These are phyloP conservation scores for Thuidium tamariscinum DNA, from an alignment of 225 moss, liverwort and hornwort species.

Conservation along the genomic window DNA sequence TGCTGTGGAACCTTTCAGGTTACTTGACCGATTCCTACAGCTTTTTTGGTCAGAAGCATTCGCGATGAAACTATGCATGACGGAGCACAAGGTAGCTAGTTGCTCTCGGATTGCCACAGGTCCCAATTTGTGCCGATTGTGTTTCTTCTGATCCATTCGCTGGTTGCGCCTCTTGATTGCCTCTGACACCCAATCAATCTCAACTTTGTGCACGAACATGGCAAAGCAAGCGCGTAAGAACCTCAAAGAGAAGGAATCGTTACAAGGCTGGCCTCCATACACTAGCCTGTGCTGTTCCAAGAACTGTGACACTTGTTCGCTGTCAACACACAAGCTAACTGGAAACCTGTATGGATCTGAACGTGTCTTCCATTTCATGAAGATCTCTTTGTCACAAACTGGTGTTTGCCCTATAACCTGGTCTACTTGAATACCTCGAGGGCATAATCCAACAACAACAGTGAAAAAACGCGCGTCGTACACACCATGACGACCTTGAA, in stretches of 20 bases:
- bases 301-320: too few relatives aligned
- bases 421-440: too few relatives aligned
- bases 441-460: too few relatives aligned
- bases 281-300: background rate
- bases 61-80: background rate
- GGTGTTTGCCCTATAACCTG: too few relatives aligned
- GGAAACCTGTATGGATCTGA: too few relatives aligned
- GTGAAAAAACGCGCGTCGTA: too few relatives aligned
- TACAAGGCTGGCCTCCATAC: background rate
- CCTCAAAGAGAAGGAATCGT: background rate
- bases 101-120: background rate
- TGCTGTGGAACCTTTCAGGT: background rate
- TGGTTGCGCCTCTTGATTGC: background rate
- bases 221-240: background rate
- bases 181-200: background rate
- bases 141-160: background rate
- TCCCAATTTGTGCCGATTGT: background rate
- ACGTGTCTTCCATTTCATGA: too few relatives aligned
- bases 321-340: too few relatives aligned
- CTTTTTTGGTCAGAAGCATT: too few relatives aligned
- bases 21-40: too few relatives aligned
- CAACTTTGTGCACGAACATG: background rate
- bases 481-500: too few relatives aligned
- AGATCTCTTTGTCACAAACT: too few relatives aligned
- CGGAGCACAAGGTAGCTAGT: background rate